Evolutionary conservation across 139 green algal genomes (phyloP).

Genomic region (Coelastrella sp.): DNA sequence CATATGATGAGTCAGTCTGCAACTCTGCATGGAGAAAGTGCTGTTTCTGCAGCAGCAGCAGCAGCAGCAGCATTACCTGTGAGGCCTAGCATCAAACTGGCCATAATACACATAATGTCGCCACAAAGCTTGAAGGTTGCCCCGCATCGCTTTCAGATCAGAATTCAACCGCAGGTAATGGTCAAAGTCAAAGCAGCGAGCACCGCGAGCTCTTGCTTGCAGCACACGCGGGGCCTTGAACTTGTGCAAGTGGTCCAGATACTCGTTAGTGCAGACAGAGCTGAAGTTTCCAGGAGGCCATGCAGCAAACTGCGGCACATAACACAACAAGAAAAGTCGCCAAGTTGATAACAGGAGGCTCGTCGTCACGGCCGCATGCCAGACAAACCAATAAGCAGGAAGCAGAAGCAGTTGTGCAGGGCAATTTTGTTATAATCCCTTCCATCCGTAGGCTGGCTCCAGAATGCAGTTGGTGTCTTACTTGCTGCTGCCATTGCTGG

Average conservation of each 20-base stretch:
- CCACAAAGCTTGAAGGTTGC: conserved; percentile 57
- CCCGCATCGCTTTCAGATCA: conserved; percentile 56
- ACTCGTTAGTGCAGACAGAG: conserved; percentile 52
- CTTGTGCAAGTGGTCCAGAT: conserved; percentile 12
- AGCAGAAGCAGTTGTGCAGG: too few species aligned
- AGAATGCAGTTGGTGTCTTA: too few species aligned
- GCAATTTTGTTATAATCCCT: too few species aligned
- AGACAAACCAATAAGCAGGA: too few species aligned
- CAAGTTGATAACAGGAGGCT: not conserved
- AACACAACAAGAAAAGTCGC: not conserved
- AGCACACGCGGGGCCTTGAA: conserved; percentile 43
- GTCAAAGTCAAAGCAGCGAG: conserved; percentile 71
- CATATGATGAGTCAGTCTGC: too few species aligned
- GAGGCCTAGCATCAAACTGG: conserved; percentile 77
- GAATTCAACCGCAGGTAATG: conserved; percentile 68
- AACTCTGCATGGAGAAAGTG: too few species aligned
- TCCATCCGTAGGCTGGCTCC: too few species aligned
- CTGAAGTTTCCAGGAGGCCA: conserved; percentile 19
- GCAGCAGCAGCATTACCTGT: too few species aligned
- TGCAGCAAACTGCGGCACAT: not conserved
- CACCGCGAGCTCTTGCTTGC: conserved; percentile 54
- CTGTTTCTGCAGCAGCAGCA: too few species aligned
- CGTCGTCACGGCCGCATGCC: too few species aligned
- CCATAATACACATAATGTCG: conserved; percentile 78
- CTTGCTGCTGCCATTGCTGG: conserved; percentile 58